Conservation (phyloP, 345 rosid species). For the Rhodomyrtus tomentosa region DNA sequence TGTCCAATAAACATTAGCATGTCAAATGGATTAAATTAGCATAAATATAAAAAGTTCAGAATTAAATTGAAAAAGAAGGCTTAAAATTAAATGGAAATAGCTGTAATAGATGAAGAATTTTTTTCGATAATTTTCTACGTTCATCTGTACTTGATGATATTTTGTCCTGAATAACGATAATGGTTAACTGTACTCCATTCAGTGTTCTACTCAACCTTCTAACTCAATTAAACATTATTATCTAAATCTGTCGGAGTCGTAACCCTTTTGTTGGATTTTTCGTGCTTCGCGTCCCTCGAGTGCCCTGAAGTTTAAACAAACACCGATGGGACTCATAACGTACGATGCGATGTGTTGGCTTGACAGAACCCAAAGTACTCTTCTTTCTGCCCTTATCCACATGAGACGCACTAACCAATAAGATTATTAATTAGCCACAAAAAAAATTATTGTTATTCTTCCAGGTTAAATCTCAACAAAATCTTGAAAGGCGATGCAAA, state of each 20-base stretch:
- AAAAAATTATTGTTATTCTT: not conserved
- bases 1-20: too few relatives aligned
- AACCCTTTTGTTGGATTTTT: not conserved
- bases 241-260: not conserved
- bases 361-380: not conserved
- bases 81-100: too few relatives aligned
- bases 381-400: not conserved
- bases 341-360: not conserved
- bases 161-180: not conserved
- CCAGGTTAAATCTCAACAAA: not conserved
- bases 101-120: too few relatives aligned
- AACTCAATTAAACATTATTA: not conserved
- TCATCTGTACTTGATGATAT: not conserved
- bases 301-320: not conserved
- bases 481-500: not conserved
- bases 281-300: not conserved
- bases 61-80: too few relatives aligned
- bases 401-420: not conserved
- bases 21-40: too few relatives aligned
- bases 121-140: too few relatives aligned
- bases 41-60: too few relatives aligned
- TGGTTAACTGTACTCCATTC: not conserved
- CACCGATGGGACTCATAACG: not conserved
- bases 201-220: not conserved
- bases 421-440: not conserved